These are phyloP conservation scores for Somion occarium DNA, from an alignment of 1,284 basidiomycete species.

Conservation along the genomic window DNA sequence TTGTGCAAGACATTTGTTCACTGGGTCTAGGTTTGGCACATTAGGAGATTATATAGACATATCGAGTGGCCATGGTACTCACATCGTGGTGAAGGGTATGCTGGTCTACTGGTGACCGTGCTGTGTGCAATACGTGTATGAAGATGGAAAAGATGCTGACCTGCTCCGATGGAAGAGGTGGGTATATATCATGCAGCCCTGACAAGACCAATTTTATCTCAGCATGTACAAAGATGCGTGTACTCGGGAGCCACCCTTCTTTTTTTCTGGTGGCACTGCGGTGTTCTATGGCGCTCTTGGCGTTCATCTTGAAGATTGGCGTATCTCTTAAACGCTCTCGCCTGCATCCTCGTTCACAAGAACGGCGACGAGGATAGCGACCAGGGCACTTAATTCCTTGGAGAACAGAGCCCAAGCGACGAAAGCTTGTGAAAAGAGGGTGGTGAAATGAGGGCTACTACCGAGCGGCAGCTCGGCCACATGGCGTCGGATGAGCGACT, in stretches of 20 bases:
- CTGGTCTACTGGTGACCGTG: not conserved
- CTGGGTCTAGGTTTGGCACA: not conserved
- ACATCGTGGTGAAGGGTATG: not conserved
- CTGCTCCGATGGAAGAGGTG: not conserved
- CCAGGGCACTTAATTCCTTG: too few relatives aligned
- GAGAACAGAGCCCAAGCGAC: too few relatives aligned
- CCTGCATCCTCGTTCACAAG: not conserved
- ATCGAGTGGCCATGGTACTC: not conserved
- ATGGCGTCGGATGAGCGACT: not conserved
- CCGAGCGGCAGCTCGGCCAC: not conserved
- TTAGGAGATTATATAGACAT: too few relatives aligned
- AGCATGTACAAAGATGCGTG: not conserved
- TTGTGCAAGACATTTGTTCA: slow-evolving; percentile 1
- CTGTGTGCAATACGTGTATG: not conserved
- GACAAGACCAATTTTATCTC: not conserved
- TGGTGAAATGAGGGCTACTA: not conserved
- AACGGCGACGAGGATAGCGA: too few relatives aligned
- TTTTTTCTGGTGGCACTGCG: not conserved
- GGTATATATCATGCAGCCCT: not conserved
- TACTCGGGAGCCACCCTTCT: not conserved
- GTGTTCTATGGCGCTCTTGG: not conserved
- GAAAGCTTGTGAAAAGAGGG: not conserved
- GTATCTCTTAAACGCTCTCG: not conserved
- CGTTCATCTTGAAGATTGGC: not conserved
- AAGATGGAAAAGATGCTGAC: too few relatives aligned